A percentile compares a stretch with the other conserved stretches of the same genome.
phyloP scores from a whole-genome alignment of 345 rosid species.

The Camelina hispida region DNA sequence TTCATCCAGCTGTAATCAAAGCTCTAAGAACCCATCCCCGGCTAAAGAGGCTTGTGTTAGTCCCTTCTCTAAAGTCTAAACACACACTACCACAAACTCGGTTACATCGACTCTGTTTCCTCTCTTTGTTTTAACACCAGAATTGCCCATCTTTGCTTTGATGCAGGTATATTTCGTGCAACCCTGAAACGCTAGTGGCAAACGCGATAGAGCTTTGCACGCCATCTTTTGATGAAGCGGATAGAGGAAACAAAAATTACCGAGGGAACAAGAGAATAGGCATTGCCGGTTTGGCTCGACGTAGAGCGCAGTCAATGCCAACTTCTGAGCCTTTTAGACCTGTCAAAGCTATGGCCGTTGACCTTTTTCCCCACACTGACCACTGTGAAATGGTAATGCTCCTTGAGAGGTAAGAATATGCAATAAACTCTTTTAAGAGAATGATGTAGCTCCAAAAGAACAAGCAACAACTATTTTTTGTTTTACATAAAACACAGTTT shows the following conservation, averaged over 20 bases:
- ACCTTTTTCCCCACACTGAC: constrained; percentile 91
- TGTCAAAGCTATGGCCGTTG: constrained; percentile 95
- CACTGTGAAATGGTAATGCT: constrained; percentile 99
- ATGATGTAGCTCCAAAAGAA: constrained; percentile 20
- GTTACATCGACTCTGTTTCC: not conserved
- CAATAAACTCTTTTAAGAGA: constrained; percentile 18
- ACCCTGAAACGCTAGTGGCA: constrained; percentile 90
- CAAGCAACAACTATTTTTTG: constrained; percentile 14
- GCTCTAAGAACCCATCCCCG: constrained; percentile 76
- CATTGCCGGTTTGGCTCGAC: constrained; percentile 83
- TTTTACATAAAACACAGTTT: constrained; percentile 13
- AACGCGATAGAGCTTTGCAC: constrained; percentile 96
- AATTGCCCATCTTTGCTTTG: not conserved
- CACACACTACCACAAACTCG: not conserved
- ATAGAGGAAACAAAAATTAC: constrained; percentile 71
- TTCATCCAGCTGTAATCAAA: constrained; percentile 86
- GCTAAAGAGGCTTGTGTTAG: constrained; percentile 82
- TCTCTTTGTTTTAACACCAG: not conserved
- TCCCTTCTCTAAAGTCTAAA: constrained; percentile 39
- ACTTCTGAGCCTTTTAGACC: constrained; percentile 86
- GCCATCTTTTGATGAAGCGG: constrained; percentile 64
- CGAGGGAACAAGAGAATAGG: constrained; percentile 75
- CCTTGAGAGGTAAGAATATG: constrained; percentile 60
- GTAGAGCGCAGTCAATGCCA: constrained; percentile 88
- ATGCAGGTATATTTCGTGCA: constrained; percentile 88